Conservation (phyloP, 148 eudicot species). For the Diospyros kaki region DNA sequence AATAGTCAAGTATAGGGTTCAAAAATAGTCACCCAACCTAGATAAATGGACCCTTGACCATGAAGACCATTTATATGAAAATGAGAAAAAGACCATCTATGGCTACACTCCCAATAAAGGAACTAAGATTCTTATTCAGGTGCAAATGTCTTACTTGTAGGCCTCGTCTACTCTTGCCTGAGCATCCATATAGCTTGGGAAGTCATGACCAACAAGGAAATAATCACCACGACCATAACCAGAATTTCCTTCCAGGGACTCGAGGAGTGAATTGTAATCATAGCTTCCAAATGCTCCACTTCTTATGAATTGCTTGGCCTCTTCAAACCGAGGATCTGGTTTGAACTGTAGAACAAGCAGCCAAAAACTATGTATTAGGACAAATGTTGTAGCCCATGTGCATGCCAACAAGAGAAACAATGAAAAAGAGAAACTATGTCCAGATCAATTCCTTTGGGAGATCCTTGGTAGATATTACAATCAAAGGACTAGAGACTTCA, state of each 20-base stretch:
- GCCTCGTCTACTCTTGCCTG: conserved; percentile 93
- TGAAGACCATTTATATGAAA: background rate
- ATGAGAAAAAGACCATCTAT: background rate
- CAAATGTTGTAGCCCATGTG: background rate
- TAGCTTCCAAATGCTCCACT: conserved; percentile 96
- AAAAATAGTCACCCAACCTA: background rate
- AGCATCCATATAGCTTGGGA: conserved; percentile 87
- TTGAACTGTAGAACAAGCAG: conserved; percentile 62
- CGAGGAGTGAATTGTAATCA: conserved; percentile 92
- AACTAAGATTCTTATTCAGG: background rate
- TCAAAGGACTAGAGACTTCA: background rate
- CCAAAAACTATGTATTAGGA: conserved; percentile 4
- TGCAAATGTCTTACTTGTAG: conserved; percentile 68
- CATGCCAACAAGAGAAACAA: background rate
- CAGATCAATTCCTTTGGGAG: background rate
- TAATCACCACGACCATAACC: conserved; percentile 95
- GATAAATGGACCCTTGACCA: background rate
- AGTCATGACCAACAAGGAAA: conserved; percentile 93
- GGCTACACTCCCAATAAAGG: background rate
- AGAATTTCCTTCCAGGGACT: conserved; percentile 86
- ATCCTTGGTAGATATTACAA: background rate
- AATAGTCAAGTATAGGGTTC: background rate
- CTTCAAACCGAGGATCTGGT: conserved; percentile 93
- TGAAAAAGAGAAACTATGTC: background rate
- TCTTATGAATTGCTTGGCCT: conserved; percentile 80